Evolutionary conservation across 768 basidiomycete genomes (phyloP).

Genomic region (Rhodosporidiobolus odoratus): DNA sequence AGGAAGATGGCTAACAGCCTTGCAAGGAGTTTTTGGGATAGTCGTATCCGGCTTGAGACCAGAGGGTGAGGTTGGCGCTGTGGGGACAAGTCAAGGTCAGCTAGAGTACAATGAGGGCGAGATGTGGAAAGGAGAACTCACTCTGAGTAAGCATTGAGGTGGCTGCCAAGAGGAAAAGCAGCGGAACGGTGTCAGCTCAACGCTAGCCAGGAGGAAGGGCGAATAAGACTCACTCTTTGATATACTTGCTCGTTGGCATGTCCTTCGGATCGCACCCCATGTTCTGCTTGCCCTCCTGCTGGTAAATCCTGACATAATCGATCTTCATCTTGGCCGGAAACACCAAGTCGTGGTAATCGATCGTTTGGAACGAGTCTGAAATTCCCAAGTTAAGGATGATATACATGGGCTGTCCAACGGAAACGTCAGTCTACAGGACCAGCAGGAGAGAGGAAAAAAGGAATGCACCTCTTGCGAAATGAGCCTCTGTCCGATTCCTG

Average conservation of each 20-base stretch:
- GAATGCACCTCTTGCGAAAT: slow-evolving; percentile 71
- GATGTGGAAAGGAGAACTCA: not conserved
- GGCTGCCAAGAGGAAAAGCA: not conserved
- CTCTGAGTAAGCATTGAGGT: slow-evolving; percentile 30
- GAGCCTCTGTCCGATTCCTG: slow-evolving; percentile 60
- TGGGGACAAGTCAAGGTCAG: slow-evolving; percentile 11
- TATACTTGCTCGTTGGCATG: slow-evolving; percentile 73
- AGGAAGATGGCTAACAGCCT: slow-evolving; percentile 2
- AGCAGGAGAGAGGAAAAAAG: slow-evolving; percentile 1
- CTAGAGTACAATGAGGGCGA: not conserved
- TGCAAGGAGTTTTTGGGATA: slow-evolving; percentile 62
- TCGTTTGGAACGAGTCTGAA: slow-evolving; percentile 39
- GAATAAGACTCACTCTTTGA: slow-evolving; percentile 39
- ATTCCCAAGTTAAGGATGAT: slow-evolving; percentile 63
- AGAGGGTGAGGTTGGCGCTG: slow-evolving; percentile 78
- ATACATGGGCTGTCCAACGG: slow-evolving; percentile 50
- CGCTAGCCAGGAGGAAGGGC: no score
- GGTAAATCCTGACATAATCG: slow-evolving; percentile 73
- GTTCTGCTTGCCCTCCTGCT: slow-evolving; percentile 58
- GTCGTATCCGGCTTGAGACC: slow-evolving; percentile 66
- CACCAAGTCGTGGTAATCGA: slow-evolving; percentile 59
- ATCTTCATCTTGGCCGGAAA: slow-evolving; percentile 55
- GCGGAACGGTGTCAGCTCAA: not conserved
- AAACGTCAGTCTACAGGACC: not conserved
- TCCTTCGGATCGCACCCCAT: slow-evolving; percentile 72